Conservation (phyloP, 352 stramenopile genomes). For the Phytopythium montanum region DNA sequence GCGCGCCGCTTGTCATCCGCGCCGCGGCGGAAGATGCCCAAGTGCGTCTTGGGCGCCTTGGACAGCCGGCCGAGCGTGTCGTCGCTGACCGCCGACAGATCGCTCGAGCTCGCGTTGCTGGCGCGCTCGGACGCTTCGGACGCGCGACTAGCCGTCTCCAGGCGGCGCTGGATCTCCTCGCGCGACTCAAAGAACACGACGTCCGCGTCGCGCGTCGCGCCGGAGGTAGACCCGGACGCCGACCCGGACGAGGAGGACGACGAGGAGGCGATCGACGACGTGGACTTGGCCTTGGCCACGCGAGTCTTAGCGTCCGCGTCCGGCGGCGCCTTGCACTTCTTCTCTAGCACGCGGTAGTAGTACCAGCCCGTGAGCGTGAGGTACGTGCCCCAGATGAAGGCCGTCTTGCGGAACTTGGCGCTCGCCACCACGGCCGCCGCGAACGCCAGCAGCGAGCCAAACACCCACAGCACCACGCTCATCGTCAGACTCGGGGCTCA, state of each 20-base stretch:
- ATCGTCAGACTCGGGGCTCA: conserved; percentile 11
- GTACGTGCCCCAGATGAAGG: conserved; percentile 75
- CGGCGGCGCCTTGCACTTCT: conserved; percentile 29
- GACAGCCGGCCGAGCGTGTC: conserved; percentile 19
- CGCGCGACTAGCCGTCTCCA: conserved; percentile 22
- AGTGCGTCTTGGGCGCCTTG: conserved; percentile 25
- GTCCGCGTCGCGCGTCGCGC: conserved; percentile 16
- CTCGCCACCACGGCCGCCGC: conserved; percentile 41
- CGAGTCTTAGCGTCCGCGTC: conserved; percentile 15
- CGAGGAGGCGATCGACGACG: conserved; percentile 6
- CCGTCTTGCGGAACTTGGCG: conserved; percentile 47
- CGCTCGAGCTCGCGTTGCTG: conserved; percentile 56
- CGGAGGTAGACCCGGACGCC: conserved; percentile 2
- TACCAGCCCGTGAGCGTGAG: conserved; percentile 81
- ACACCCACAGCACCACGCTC: conserved; percentile 31
- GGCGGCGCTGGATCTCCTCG: conserved; percentile 26
- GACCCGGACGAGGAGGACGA: conserved; percentile 5
- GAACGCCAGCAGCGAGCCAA: conserved; percentile 34
- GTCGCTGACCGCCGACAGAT: conserved; percentile 31
- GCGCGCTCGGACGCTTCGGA: conserved; percentile 42
- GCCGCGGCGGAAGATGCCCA: conserved; percentile 35
- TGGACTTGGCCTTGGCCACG: conserved; percentile 8
- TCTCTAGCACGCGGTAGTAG: conserved; percentile 77
- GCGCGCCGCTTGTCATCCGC: conserved; percentile 27
- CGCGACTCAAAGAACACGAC: conserved; percentile 49